Conservation (phyloP, 2,329 filamentous ascomycete species). For the Fusarium coffeatum region DNA sequence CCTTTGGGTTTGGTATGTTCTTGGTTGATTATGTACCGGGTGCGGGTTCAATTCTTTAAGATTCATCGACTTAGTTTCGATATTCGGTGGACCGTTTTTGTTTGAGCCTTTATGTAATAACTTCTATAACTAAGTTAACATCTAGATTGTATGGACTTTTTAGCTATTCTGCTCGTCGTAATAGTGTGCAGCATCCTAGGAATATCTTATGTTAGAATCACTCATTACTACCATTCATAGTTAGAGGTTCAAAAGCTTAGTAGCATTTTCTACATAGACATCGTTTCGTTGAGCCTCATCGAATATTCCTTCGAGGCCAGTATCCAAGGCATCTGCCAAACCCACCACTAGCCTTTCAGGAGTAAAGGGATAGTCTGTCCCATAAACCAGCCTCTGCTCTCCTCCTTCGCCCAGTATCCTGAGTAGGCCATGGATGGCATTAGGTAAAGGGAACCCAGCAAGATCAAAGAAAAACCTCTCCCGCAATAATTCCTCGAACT, state of each 20-base stretch:
- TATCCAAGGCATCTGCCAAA: background rate
- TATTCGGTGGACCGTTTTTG: no score
- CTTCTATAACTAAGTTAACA: no score
- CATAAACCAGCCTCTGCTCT: slow-evolving; percentile 6
- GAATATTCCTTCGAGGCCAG: background rate
- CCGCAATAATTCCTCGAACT: background rate
- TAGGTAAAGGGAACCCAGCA: slow-evolving; percentile 1
- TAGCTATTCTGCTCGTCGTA: no score
- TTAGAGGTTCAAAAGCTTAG: no score
- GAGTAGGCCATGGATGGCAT: background rate
- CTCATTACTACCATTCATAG: no score
- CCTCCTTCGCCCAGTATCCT: background rate
- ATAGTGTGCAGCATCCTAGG: no score
- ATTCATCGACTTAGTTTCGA: no score
- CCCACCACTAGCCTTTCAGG: background rate
- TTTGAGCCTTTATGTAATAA: no score
- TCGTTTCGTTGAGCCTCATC: no score
- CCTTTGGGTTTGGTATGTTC: background rate
- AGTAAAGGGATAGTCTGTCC: slow-evolving; percentile 7
- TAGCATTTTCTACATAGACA: no score
- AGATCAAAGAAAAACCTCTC: slow-evolving; percentile 5
- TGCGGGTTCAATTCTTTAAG: background rate
- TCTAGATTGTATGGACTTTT: no score
- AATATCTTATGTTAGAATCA: no score
- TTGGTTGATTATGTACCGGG: slow-evolving; percentile 4